Base-by-base conservation (phyloP, 2,329 filamentous ascomycete species). In the Helotiales sp. region DNA sequence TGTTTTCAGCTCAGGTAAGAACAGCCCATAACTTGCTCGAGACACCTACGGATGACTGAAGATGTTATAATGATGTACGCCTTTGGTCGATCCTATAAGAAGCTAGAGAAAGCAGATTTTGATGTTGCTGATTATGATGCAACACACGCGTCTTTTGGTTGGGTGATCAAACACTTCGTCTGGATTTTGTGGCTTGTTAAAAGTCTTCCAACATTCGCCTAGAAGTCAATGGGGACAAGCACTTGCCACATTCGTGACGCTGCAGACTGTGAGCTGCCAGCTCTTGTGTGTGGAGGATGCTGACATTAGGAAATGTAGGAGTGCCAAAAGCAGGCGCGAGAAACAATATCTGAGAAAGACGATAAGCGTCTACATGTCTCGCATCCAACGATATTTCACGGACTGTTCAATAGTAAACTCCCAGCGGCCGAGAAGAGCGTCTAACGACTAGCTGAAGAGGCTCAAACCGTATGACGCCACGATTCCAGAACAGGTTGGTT, bases 61-160 rank as follows among this genome's bases (percentile, higher is more conserved):
- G 70, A 71, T 58, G 60, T 66, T 19, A 64, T 69, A 25, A 66
- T 61, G 27, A 59, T 64, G 33, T 70, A 70, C 54, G 61, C 58
- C 30, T 68, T 68, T 31, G 68, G 52, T 3, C 51, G 55, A 10
- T 59, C 51, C 33, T 52, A 59, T 31, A 27, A 63, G 47, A 38
- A 51, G 33, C 34, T 66, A 17, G 61, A 62, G n/a, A 51, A 40
- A 13, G n/a, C 38, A 1, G 57, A 63, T 22, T 65, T 63, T 24
- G 51, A 59, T 7, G 53, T 27, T 7, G 33, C 46, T 12, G 51
- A 50, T 33, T 53, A 52, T 29, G 49, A 56, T 27, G 38, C 49
- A 9, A 44, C 52, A 13, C 51, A 56, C 5, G 53, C 40, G 6
- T 46, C 24, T 1, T 33, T 49, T 22, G 53, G 33, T 15, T 54